phyloP scores from a whole-genome alignment of 1,284 basidiomycete genomes.

The Veloporphyrellus conicus region DNA sequence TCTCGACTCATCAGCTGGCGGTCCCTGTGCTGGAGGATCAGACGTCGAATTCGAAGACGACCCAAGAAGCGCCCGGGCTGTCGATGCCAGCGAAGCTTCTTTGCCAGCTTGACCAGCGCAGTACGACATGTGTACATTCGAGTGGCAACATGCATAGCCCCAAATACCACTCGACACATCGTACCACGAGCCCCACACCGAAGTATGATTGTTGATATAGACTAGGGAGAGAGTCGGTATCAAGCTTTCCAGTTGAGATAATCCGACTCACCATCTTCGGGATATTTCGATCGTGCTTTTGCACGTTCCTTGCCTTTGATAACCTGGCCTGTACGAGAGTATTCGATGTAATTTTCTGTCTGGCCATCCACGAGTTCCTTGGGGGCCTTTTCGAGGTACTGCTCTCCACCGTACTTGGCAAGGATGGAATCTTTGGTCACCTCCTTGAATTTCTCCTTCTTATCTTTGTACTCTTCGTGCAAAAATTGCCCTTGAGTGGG shows the following conservation, averaged over 20 bases:
- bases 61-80: constrained; percentile 62
- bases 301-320: constrained; percentile 89
- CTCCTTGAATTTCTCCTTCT: constrained; percentile 89
- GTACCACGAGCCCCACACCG: constrained; percentile 97
- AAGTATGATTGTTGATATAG: constrained; percentile 89
- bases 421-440: constrained; percentile 83
- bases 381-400: constrained; percentile 85
- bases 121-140: constrained; percentile 81
- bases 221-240: constrained; percentile 44
- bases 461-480: constrained; percentile 86
- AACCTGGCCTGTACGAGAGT: constrained; percentile 86
- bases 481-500: constrained; percentile 93
- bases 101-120: constrained; percentile 90
- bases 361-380: constrained; percentile 89
- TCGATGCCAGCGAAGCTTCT: constrained; percentile 68
- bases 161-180: constrained; percentile 67
- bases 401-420: constrained; percentile 88
- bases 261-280: constrained; percentile 75
- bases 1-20: constrained; percentile 33
- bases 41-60: constrained; percentile 32
- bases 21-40: constrained; percentile 24
- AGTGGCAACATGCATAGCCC: constrained; percentile 97
- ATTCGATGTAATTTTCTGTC: constrained; percentile 97
- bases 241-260: constrained; percentile 1
- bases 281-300: constrained; percentile 85